phyloP scores from a whole-genome alignment of 1,284 basidiomycete genomes.

The Microbotryomycetes sp. region DNA sequence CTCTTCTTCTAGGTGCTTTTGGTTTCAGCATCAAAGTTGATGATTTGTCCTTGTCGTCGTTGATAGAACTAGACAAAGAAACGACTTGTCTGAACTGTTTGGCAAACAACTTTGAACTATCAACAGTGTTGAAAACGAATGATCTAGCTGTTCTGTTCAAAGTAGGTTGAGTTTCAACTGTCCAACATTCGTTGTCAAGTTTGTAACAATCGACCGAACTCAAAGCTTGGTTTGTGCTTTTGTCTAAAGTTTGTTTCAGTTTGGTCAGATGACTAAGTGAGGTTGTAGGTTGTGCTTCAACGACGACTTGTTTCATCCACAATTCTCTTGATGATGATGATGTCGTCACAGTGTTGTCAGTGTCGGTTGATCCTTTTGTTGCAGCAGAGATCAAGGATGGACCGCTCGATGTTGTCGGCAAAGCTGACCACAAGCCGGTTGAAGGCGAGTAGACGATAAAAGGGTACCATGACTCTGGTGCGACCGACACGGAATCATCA shows the following conservation, averaged over 20 bases:
- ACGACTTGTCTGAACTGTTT: slow-evolving; percentile 22
- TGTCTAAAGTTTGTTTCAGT: slow-evolving; percentile 17
- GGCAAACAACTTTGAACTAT: slow-evolving; percentile 22
- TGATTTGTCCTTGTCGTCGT: no score
- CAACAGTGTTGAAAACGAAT: slow-evolving; percentile 27
- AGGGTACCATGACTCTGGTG: slow-evolving; percentile 12
- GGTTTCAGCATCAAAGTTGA: slow-evolving; percentile 20
- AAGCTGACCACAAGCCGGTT: slow-evolving; percentile 27
- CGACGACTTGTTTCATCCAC: slow-evolving; percentile 31
- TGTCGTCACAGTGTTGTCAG: slow-evolving; percentile 1
- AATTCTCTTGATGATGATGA: slow-evolving; percentile 18
- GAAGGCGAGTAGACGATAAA: slow-evolving; percentile 25
- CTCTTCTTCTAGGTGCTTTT: slow-evolving; percentile 11
- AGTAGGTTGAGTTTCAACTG: slow-evolving; percentile 22
- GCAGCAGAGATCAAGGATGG: not conserved
- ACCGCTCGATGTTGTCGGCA: not conserved
- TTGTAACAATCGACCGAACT: slow-evolving; percentile 27
- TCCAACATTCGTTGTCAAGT: slow-evolving; percentile 20
- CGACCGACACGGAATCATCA: slow-evolving; percentile 23
- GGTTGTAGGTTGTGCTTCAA: slow-evolving; percentile 25
- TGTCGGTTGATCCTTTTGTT: not conserved
- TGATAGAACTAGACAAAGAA: slow-evolving; percentile 11
- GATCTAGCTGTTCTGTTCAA: slow-evolving; percentile 26
- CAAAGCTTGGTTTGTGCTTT: slow-evolving; percentile 15
- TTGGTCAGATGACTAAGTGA: slow-evolving; percentile 13